Conservation (phyloP, 495 filamentous ascomycete species). For the Trypethelium eluteriae region DNA sequence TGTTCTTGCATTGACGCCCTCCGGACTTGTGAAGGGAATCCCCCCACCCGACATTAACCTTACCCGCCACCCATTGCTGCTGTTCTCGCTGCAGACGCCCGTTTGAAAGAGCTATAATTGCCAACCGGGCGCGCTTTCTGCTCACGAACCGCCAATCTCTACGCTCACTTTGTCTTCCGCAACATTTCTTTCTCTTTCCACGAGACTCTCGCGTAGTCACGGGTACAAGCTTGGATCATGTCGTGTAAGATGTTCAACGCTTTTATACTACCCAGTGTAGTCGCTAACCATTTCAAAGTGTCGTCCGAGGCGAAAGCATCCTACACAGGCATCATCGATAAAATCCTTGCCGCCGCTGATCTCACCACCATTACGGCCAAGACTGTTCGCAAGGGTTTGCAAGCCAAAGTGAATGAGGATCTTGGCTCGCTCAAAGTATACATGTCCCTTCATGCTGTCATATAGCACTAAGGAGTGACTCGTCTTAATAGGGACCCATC, state of each 20-base stretch:
- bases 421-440: conserved; percentile 77
- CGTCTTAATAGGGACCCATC: conserved; percentile 55
- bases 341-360: conserved; percentile 74
- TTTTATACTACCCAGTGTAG: not conserved
- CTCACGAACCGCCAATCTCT: not conserved
- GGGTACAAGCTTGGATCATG: not conserved
- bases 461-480: not conserved
- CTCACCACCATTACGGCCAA: conserved; percentile 88
- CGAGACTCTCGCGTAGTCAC: not conserved
- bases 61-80: not conserved
- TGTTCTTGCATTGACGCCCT: not conserved
- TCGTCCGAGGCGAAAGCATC: conserved; percentile 56
- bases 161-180: not conserved
- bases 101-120: not conserved
- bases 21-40: not conserved
- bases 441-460: conserved; percentile 14
- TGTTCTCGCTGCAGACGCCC: not conserved
- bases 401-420: conserved; percentile 69
- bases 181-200: not conserved
- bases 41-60: conserved; percentile 4
- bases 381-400: conserved; percentile 78
- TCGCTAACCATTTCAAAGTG: conserved; percentile 41
- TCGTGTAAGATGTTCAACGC: not conserved
- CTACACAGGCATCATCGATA: conserved; percentile 82
- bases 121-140: not conserved